Conservation (phyloP, 164 flowering plant genomes). For the Litsea cubeba region DNA sequence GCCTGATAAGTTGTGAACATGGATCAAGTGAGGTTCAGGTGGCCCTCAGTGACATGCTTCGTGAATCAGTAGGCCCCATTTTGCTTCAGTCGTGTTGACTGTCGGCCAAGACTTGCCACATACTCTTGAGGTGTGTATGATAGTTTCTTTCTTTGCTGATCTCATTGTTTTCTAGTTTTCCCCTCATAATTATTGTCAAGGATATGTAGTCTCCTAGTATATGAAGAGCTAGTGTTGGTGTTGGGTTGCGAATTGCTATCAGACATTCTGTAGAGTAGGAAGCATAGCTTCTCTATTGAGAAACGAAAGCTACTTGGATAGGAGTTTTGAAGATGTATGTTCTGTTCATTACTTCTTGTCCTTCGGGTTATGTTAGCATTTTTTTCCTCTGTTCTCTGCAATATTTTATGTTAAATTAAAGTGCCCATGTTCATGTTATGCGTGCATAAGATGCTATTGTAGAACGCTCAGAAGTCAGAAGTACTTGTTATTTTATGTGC, state of each 20-base stretch:
- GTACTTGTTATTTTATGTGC: not conserved
- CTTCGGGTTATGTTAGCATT: not conserved
- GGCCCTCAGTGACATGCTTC: slow-evolving; percentile 84
- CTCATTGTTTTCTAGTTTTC: slow-evolving; percentile 9
- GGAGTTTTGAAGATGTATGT: slow-evolving; percentile 25
- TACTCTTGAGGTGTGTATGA: slow-evolving; percentile 34
- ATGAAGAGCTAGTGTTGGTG: slow-evolving; percentile 31
- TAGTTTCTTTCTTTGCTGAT: slow-evolving; percentile 10
- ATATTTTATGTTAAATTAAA: not conserved
- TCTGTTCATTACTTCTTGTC: slow-evolving; percentile 3
- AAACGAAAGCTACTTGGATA: slow-evolving; percentile 13
- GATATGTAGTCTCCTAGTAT: slow-evolving; percentile 43
- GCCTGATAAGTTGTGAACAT: slow-evolving; percentile 89
- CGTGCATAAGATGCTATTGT: not conserved
- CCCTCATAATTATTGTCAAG: slow-evolving; percentile 19
- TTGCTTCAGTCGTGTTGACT: slow-evolving; percentile 77
- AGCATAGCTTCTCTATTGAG: slow-evolving; percentile 13
- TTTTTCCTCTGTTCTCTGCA: no score
- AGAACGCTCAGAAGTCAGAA: not conserved
- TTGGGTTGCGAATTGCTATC: slow-evolving; percentile 19
- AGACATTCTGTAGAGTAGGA: slow-evolving; percentile 21
- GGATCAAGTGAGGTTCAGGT: slow-evolving; percentile 87
- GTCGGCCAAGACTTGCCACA: slow-evolving; percentile 9
- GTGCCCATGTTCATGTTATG: not conserved
- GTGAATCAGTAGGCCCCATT: slow-evolving; percentile 70